Evolutionary conservation across 2,329 filamentous ascomycete genomes (phyloP), one percentile per base, ranked within the genome.

Genomic region (Fusarium drepaniforme): DNA sequence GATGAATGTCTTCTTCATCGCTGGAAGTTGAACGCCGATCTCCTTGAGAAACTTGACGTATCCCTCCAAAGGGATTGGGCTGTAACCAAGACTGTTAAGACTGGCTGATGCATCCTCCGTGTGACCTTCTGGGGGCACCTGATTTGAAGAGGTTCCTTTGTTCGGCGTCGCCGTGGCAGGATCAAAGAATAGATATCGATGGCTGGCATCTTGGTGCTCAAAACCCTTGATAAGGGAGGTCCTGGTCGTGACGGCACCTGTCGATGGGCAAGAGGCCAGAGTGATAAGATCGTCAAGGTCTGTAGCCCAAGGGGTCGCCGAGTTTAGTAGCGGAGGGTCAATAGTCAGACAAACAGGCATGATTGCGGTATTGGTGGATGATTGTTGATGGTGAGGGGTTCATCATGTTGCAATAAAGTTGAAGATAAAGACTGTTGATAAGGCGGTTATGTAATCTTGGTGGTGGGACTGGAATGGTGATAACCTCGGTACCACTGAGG

Each of bases 51-150:
- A 90, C 2, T 72, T 73, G 0, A 95, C 85, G 70, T 95, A 95
- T 15, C 84, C 82, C 12, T 84, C 77, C 0, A 96, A 85, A 0
- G 88, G 83, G 18, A 90, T 82, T 0, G 93, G 93, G 71, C 91
- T 93, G 82, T 96, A 96, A 6, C 93, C 94, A 3, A 95, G 85
- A 0, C 90, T 94, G 80, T 96, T 96, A 63, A 95, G 80, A 64
- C 87, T 90, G 3, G 86, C 87, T 4, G 77, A 68, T 15, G 70
- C 61, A 37, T 71, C 51, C 23, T 81, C 70, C 28, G 82, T 80
- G 6, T 74, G 71, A 1, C 53, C 67, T 0, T 11, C 75, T 51
- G 58, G 80, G 44, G 37, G 73, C 16, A 59, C 66, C 16, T 65
- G 78, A 9, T 15, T 63, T 0, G 78, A 78, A 0, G 57, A 72